These are phyloP conservation scores for Orbilia blumenaviensis DNA, from an alignment of 2,329 filamentous ascomycete genomes.

Conservation along the genomic window DNA sequence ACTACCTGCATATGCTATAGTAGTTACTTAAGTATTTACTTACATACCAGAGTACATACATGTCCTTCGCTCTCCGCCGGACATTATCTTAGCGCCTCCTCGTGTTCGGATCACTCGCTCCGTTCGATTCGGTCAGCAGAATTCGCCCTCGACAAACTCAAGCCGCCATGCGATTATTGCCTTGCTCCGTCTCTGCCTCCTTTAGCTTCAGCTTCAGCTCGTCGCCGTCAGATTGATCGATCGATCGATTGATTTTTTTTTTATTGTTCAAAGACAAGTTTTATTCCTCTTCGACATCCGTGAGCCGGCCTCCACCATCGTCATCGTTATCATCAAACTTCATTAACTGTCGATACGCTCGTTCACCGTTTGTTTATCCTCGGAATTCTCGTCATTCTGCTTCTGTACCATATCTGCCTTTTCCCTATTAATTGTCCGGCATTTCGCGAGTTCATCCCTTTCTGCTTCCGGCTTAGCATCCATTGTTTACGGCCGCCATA, in stretches of 20 bases:
- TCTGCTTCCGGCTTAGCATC: slow-evolving; percentile 24
- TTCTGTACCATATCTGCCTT: slow-evolving; percentile 18
- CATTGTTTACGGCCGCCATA: slow-evolving; percentile 10
- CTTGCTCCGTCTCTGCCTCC: slow-evolving; percentile 21
- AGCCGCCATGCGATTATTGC: slow-evolving; percentile 48
- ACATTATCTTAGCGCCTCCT: slow-evolving; percentile 5
- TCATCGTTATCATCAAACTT: background rate
- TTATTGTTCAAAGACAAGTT: too few relatives aligned
- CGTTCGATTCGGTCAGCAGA: background rate
- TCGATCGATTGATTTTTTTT: background rate
- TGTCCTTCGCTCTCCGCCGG: slow-evolving; percentile 17
- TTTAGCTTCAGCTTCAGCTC: slow-evolving; percentile 20
- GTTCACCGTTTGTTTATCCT: slow-evolving; percentile 5
- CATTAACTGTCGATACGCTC: background rate
- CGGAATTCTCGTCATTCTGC: background rate
- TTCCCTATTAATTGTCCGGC: background rate
- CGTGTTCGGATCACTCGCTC: slow-evolving; percentile 5
- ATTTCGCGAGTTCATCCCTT: slow-evolving; percentile 32
- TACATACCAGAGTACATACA: background rate
- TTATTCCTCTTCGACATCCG: background rate
- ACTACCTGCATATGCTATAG: background rate
- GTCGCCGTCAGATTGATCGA: slow-evolving; percentile 27
- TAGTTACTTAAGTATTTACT: too few relatives aligned
- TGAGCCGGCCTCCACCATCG: slow-evolving; percentile 44
- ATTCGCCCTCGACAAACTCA: background rate